Base-by-base conservation (phyloP, 2,329 filamentous ascomycete genomes). In the Nigrospora sphaerica region DNA sequence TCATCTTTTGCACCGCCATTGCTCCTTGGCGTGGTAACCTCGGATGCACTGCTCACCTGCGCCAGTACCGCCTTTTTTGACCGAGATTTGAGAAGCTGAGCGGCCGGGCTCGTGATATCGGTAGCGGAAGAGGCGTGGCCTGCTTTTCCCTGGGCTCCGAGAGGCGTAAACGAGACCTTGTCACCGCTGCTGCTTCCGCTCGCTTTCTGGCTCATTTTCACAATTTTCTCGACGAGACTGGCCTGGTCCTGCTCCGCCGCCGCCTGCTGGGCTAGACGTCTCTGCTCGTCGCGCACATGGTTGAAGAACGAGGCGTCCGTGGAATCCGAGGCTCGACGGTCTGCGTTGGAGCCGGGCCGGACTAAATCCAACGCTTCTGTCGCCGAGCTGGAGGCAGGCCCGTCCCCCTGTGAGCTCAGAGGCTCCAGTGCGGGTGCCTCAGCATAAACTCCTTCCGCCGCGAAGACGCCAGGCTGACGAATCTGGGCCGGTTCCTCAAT, bases 151-250 rank as follows among this genome's bases (percentile, higher is more conserved):
- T 56, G 55, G 33, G 45, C 55, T 35, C 54, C 55, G 34, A 46
- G 48, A 3, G 57, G 55, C 13, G 57, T 49, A 14, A 44, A 34
- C 33, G 60, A 61, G 35, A 60, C 47, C 34, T 61, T 43, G 14
- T 44, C 42, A 5, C 33, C 54, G 39, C 58, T 55, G 36, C 60
- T 61, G 45, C 58, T 62, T 9, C 47, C 49, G 45, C 59, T 62
- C 11, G 57, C 60, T 34, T 54, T 60, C 48, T 64, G 60, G 40
- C 59, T 62, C 40, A 60, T 59, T 28, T 56, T 60, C 19, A 64
- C 57, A 13, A 64, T 63, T 10, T 57, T 57, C 44, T 63, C 61
- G 37, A 64, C 55, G 18, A 64, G 57, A 31, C 53, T 44, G 6
- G 58, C 58, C n/a, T 60, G 58, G 31, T 62, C 54, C 16, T 53